Percentiles rank a stretch among this genome's conserved stretches.
phyloP scores from a whole-genome alignment of 495 filamentous ascomycete species.

The Penicillium manginii region DNA sequence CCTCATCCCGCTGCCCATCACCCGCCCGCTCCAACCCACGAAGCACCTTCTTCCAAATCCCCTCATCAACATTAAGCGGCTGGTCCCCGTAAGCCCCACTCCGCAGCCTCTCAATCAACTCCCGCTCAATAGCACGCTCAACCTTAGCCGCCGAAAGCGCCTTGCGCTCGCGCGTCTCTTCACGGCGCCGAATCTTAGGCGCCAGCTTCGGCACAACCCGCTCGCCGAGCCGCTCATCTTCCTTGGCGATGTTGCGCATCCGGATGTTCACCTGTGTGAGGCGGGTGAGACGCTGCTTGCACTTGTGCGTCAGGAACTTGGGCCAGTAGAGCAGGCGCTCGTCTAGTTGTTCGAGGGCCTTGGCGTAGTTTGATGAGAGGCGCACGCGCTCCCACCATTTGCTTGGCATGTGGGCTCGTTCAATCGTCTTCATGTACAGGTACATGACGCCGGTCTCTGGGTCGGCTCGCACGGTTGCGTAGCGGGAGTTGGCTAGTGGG shows the following conservation, averaged over 20 bases:
- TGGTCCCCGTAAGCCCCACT: slow-evolving; percentile 94
- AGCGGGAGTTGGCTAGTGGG: slow-evolving; percentile 92
- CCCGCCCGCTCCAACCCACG: slow-evolving; percentile 84
- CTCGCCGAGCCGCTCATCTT: slow-evolving; percentile 91
- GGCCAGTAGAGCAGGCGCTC: slow-evolving; percentile 92
- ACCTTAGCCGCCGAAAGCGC: slow-evolving; percentile 93
- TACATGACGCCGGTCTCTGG: slow-evolving; percentile 83
- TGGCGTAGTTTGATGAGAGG: slow-evolving; percentile 85
- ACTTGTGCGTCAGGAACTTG: slow-evolving; percentile 93
- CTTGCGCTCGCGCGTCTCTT: slow-evolving; percentile 91
- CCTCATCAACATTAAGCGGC: slow-evolving; percentile 90
- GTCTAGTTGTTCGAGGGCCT: slow-evolving; percentile 87
- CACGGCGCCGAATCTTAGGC: slow-evolving; percentile 86
- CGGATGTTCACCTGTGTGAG: slow-evolving; percentile 91
- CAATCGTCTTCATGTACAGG: slow-evolving; percentile 96
- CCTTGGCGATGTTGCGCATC: slow-evolving; percentile 78
- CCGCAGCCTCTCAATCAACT: slow-evolving; percentile 87
- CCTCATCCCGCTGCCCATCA: slow-evolving; percentile 82
- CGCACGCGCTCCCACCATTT: slow-evolving; percentile 96
- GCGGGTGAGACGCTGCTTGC: slow-evolving; percentile 94
- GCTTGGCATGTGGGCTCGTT: slow-evolving; percentile 85
- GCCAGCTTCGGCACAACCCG: slow-evolving; percentile 86
- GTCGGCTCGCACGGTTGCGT: slow-evolving; percentile 88
- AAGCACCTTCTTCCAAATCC: slow-evolving; percentile 97
- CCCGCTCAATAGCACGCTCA: slow-evolving; percentile 93